Conservation (phyloP, 2,329 filamentous ascomycete genomes). For the Xylaria sp. region DNA sequence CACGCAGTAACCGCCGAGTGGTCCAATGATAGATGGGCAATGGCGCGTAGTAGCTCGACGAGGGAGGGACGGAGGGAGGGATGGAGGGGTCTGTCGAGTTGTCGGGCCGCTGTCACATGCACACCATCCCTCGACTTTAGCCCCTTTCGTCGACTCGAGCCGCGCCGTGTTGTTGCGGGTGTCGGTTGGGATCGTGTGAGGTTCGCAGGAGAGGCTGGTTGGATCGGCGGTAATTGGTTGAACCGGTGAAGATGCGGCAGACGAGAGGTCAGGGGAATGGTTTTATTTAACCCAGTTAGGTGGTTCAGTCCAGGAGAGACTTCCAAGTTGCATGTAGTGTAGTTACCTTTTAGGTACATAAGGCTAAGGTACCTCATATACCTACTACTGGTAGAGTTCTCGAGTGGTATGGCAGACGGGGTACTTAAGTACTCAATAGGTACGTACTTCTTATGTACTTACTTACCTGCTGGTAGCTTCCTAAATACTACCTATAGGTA, state of each 20-base stretch:
- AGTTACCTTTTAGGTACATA: too few species aligned
- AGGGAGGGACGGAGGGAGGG: constrained; percentile 41
- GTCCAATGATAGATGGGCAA: constrained; percentile 45
- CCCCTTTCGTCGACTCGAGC: constrained; percentile 35
- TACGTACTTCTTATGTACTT: too few species aligned
- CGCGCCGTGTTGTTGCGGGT: constrained; percentile 18
- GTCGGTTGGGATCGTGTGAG: constrained; percentile 21
- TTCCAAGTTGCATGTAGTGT: too few species aligned
- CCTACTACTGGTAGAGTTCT: too few species aligned
- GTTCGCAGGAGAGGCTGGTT: constrained; percentile 15
- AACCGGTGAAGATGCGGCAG: not conserved
- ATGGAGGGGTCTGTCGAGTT: constrained; percentile 17
- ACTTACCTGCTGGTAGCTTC: too few species aligned
- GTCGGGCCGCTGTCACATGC: constrained; percentile 43
- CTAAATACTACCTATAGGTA: too few species aligned
- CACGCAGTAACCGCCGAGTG: constrained; percentile 36
- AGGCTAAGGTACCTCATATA: too few species aligned
- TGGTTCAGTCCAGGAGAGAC: not conserved
- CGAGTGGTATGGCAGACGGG: too few species aligned
- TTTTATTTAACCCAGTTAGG: not conserved
- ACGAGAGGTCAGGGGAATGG: too few species aligned
- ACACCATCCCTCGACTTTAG: constrained; percentile 38
- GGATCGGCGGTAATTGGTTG: constrained; percentile 15
- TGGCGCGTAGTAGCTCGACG: constrained; percentile 37
- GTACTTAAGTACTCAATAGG: too few species aligned